Percentiles rank a stretch among this genome's conserved stretches.
Conservation (phyloP, 2,329 filamentous ascomycete genomes). For the Trichophyton simii region DNA sequence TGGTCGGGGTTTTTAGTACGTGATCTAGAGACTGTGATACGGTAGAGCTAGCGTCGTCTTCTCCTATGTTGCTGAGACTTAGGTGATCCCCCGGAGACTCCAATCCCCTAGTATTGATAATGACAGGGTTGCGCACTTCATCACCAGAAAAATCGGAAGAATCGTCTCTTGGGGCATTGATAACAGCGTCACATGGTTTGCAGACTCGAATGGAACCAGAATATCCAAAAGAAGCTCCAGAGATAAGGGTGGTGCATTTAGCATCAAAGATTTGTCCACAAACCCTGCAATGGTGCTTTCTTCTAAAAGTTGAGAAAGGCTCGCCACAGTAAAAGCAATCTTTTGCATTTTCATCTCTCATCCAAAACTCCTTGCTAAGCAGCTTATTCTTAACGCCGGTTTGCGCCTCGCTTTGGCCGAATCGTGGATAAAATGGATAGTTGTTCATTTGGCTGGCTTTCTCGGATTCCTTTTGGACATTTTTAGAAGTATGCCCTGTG, state of each 20-base stretch:
- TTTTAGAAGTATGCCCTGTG: slow-evolving; percentile 7
- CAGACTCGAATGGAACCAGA: slow-evolving; percentile 76
- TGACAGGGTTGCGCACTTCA: slow-evolving; percentile 45
- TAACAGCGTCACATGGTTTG: slow-evolving; percentile 82
- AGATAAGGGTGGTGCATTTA: slow-evolving; percentile 85
- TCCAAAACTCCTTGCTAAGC: slow-evolving; percentile 93
- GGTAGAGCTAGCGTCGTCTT: slow-evolving; percentile 36
- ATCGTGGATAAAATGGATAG: neutral
- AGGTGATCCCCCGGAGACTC: slow-evolving; percentile 42
- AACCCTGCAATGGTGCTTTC: slow-evolving; percentile 88
- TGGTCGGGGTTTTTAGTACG: slow-evolving; percentile 43
- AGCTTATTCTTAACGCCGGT: slow-evolving; percentile 59
- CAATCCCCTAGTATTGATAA: slow-evolving; percentile 45
- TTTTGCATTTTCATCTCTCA: slow-evolving; percentile 96
- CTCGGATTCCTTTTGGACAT: neutral
- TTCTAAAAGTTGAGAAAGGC: slow-evolving; percentile 80
- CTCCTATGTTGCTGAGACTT: slow-evolving; percentile 31
- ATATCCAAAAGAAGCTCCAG: slow-evolving; percentile 77
- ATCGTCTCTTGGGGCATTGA: slow-evolving; percentile 78
- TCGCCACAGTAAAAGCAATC: slow-evolving; percentile 90
- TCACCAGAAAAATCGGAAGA: slow-evolving; percentile 85
- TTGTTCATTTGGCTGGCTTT: neutral
- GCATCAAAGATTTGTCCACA: slow-evolving; percentile 99
- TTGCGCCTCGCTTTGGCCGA: slow-evolving; percentile 3
- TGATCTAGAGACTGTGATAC: slow-evolving; percentile 37